Conservation (phyloP, 768 basidiomycete species). For the Boletus huronensis region DNA sequence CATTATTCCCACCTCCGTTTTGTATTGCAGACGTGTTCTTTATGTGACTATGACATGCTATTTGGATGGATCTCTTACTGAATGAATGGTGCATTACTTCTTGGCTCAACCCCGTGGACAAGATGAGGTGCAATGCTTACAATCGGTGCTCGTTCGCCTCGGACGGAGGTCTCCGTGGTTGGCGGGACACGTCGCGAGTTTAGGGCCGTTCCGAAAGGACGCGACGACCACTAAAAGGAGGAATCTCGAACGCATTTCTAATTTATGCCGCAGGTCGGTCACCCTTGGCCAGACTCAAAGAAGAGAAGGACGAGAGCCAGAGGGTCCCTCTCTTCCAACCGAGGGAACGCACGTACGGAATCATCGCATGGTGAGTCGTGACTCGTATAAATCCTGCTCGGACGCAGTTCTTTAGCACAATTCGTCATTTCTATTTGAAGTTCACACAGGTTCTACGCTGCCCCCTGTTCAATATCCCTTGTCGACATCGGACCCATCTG, state of each 20-base stretch:
- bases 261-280: not conserved
- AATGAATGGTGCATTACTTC: not conserved
- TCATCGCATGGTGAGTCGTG: not conserved
- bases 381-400: not conserved
- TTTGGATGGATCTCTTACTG: not conserved
- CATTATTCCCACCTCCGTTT: not conserved
- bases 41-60: slow-evolving; percentile 7
- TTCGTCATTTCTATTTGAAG: not conserved
- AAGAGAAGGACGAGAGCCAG: not conserved
- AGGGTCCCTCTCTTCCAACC: not conserved
- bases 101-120: not conserved
- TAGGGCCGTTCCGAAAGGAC: not conserved
- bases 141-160: not conserved
- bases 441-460: not conserved
- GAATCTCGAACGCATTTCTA: not conserved
- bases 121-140: not conserved
- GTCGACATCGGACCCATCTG: not conserved
- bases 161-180: not conserved
- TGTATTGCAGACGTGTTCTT: not conserved
- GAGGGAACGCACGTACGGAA: not conserved
- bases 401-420: not conserved
- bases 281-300: not conserved
- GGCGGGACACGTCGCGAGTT: not conserved
- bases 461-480: not conserved
- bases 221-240: not conserved